Evolutionary conservation across 352 stramenopile genomes (phyloP), one percentile per base, ranked within the genome.

Genomic region (Globisporangium splendens): DNA sequence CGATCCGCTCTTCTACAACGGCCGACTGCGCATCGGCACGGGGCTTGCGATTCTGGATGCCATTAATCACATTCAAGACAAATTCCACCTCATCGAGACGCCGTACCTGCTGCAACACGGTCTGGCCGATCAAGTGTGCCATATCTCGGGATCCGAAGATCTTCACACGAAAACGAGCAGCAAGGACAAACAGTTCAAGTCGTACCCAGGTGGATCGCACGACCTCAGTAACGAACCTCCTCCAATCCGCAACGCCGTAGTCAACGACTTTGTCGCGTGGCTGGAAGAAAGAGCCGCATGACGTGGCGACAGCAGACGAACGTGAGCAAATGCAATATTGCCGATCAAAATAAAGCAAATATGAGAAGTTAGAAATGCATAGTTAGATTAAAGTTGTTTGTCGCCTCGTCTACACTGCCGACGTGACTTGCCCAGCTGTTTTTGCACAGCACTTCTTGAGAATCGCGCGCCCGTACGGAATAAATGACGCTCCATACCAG

Each of bases 71-170:
- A 70, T 93, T 31, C 77, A 85, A 20, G 68, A 76, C 61, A 77
- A 86, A 58, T 58, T 84, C 22, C 65, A 83, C 21, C 55, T 70
- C 20, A 88, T 91, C 47, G 76, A 87, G 49, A 78, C 72, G 58
- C 77, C 83, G n/a, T 91, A 90, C 59, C 58, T 90, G 59, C 79
- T 93, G 35, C 79, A 91, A 53, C 83, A 93, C 47, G 83, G 83
- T 22, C 74, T 68, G 18, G 72, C 60, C n/a, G 83, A 93, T 66
- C 71, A 68, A 47, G 79, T 83, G 18, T 93, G 83, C 61, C 79
- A 79, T 49, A 74, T 91, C 53, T 85, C 69, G 2, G 83, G 83
- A 22, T 91, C 83, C 2, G 70, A 83, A 14, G 71, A 64, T 12
- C 75, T 90, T 12, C 73, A 89, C 53, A 21, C 60, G 1, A 77